phyloP scores from a whole-genome alignment of 192 early-diverging fungal species.

The Lobosporangium transversale region DNA sequence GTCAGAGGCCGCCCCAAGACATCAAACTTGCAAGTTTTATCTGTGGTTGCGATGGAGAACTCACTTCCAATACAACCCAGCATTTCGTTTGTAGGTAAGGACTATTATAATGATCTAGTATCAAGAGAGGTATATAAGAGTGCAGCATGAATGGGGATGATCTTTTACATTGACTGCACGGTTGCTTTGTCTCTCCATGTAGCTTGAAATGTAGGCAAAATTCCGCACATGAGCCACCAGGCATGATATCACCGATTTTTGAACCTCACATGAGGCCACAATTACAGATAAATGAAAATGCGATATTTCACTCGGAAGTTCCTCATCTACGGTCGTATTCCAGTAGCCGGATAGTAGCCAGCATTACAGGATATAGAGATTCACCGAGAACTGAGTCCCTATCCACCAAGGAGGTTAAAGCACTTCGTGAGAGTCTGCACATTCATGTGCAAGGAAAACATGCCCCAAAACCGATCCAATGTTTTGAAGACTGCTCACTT shows the following conservation, averaged over 20 bases:
- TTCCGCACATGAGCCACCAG: no score
- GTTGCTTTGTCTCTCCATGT: no score
- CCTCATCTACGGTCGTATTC: background rate
- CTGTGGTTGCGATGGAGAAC: conserved; percentile 60
- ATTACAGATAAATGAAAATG: no score
- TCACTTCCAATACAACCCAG: conserved; percentile 53
- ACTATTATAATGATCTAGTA: no score
- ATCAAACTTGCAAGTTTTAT: conserved; percentile 53
- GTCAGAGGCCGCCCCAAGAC: conserved; percentile 34
- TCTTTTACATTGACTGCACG: no score
- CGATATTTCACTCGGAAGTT: no score
- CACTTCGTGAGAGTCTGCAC: conserved; percentile 19
- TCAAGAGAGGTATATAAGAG: no score
- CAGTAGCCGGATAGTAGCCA: conserved; percentile 29
- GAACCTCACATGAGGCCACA: no score
- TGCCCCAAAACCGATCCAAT: conserved; percentile 54
- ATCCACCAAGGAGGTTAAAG: conserved; percentile 1
- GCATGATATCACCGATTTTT: no score
- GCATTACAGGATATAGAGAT: conserved; percentile 55
- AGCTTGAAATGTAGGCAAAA: no score
- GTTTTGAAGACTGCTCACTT: conserved; percentile 57
- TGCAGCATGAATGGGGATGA: no score
- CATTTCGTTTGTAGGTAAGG: conserved; percentile 58
- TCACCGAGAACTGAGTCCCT: conserved; percentile 10
- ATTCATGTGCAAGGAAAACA: conserved; percentile 54